Evolutionary conservation across 2,329 filamentous ascomycete genomes (phyloP).

Genomic region (Clarireedia hainanense): DNA sequence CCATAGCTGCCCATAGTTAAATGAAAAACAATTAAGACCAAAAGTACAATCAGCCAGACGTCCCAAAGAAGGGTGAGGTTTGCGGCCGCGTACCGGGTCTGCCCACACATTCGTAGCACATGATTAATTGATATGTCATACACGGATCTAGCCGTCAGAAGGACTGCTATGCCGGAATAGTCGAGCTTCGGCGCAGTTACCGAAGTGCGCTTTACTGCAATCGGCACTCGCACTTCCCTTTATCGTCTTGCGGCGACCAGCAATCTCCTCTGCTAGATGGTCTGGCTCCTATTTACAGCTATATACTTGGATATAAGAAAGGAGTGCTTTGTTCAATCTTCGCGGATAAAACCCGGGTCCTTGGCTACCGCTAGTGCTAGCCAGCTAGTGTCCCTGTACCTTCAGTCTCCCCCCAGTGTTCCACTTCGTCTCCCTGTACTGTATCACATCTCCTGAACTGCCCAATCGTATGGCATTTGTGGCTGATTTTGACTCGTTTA

Average conservation of each 20-base stretch:
- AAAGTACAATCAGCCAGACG: too few species aligned
- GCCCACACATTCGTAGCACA: too few species aligned
- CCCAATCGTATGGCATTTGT: background rate
- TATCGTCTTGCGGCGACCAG: conserved; percentile 21
- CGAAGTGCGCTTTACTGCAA: too few species aligned
- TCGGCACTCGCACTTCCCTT: background rate
- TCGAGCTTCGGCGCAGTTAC: too few species aligned
- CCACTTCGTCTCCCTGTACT: background rate
- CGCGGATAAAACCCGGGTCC: background rate
- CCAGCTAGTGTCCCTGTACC: conserved; percentile 7
- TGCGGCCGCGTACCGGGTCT: too few species aligned
- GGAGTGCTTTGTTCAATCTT: background rate
- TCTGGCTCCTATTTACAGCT: background rate
- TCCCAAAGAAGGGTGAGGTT: too few species aligned
- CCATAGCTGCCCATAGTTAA: too few species aligned
- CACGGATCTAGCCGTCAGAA: too few species aligned
- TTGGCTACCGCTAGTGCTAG: conserved; percentile 4
- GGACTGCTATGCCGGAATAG: too few species aligned
- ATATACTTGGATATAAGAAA: background rate
- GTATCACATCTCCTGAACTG: background rate
- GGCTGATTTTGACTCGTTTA: background rate
- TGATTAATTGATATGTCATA: too few species aligned
- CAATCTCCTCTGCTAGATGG: background rate
- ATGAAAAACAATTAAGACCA: too few species aligned
- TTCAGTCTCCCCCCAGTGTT: conserved; percentile 8